Base-by-base conservation (phyloP, 371 early-diverging fungal species). In the Mortierella sp. region DNA sequence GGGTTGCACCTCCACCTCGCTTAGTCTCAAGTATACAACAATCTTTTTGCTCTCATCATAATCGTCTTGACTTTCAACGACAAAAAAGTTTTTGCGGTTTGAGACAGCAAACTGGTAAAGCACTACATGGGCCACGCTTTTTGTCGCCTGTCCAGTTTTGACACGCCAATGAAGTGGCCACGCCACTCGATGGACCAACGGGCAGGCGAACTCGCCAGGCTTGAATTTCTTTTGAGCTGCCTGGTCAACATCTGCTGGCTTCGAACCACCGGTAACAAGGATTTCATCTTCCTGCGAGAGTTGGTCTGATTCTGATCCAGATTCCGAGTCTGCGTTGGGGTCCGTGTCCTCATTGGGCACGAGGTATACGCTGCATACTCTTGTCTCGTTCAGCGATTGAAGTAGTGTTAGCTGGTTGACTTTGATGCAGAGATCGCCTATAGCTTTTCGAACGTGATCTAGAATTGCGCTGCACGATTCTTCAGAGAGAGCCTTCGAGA, bases 101-200 rank as follows among this genome's bases (percentile, higher is more conserved):
- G 87, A 85, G 18, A 96, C 93, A 26, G 89, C 85, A 35, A 95
- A 89, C 1, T 90, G 88, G 20, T 87, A 84, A 16, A 95, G 80
- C 0, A 90, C 84, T 30, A 85, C 78, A 16, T 87, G 83, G 26
- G 89, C 77, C 14, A 94, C 84, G 20, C 85, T 85, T 62, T 87
- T 91, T 18, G 92, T 83, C 0, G 95, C 96, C 47, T 89, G 84
- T 18, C 87, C 86, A 0, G 94, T 91, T 61, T 86, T 88, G 35
- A 96, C 79, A 20, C 96, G 88, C 92, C 93, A 93, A 69, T 95
- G 95, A 1, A 95, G 72, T 3, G 92, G 90, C 70, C 95, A 94
- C 20, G 84, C 78, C 30, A 87, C 86, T 18, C 86, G 86, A 66
- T 88, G 92, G 1, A 93, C 89, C 11, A 90, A 67, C 0, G 92